Evolutionary conservation across 257 asterid species (phyloP).

Genomic region (Primulina eburnea): DNA sequence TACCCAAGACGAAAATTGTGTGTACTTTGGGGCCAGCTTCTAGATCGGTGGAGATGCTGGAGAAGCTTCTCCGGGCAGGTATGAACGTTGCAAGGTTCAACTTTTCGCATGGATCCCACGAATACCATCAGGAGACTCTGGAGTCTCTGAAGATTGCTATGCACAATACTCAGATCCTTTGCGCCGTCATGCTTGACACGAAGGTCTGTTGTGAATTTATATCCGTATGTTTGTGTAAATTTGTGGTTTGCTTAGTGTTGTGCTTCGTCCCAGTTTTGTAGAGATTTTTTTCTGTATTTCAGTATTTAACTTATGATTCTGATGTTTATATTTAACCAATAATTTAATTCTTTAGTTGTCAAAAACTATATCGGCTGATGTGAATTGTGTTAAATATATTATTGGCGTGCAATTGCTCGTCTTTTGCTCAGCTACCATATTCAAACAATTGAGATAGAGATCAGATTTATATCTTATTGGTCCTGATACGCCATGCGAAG

Average conservation of each 20-base stretch:
- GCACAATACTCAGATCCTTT: constrained; percentile 65
- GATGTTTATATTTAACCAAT: not conserved
- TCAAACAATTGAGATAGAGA: not conserved
- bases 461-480: no score
- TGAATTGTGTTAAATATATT: not conserved
- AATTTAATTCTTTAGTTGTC: not conserved
- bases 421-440: not conserved
- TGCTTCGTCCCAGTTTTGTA: no score
- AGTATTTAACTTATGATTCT: not conserved
- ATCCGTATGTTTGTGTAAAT: not conserved
- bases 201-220: constrained; percentile 40
- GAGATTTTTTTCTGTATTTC: not conserved
- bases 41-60: constrained; percentile 65
- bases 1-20: constrained; percentile 81
- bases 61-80: constrained; percentile 81
- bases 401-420: not conserved
- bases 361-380: not conserved
- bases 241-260: not conserved
- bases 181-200: constrained; percentile 89
- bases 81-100: constrained; percentile 92
- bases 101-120: constrained; percentile 86
- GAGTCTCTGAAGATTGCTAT: constrained; percentile 63
- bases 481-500: no score
- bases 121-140: constrained; percentile 75
- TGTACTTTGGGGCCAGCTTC: constrained; percentile 90